phyloP scores from a whole-genome alignment of 345 rosid genomes.

The Populus euphratica region DNA sequence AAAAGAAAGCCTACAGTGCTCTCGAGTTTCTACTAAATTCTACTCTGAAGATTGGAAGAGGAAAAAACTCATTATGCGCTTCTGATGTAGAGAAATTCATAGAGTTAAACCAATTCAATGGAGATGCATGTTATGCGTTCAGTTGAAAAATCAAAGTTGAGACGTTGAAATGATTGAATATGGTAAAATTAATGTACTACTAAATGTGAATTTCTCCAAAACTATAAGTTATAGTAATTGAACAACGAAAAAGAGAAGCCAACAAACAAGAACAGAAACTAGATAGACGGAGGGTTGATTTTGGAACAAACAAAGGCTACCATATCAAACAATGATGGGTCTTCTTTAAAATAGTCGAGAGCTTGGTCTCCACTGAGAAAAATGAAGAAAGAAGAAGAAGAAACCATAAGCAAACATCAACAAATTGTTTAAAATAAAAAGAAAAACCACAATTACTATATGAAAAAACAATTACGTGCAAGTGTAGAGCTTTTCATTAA shows the following conservation, averaged over 20 bases:
- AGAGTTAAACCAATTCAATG: too few species aligned
- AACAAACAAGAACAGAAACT: not conserved
- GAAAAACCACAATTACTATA: not conserved
- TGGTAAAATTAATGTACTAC: too few species aligned
- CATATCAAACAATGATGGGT: constrained; percentile 76
- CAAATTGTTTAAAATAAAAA: not conserved
- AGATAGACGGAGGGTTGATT: not conserved
- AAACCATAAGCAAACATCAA: not conserved
- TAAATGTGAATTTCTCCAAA: too few species aligned
- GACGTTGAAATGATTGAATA: too few species aligned
- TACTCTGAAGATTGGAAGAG: too few species aligned
- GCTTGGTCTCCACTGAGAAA: constrained; percentile 79
- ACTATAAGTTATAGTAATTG: not conserved
- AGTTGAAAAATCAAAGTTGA: too few species aligned
- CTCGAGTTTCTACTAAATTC: too few species aligned
- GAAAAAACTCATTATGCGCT: too few species aligned
- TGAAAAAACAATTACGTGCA: constrained; percentile 57
- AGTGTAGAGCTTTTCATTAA: constrained; percentile 89
- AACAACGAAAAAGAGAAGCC: not conserved
- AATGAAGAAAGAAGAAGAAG: not conserved
- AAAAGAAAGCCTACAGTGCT: too few species aligned
- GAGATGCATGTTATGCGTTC: too few species aligned
- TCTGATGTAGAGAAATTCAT: too few species aligned
- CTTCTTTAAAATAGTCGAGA: constrained; percentile 62
- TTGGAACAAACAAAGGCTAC: constrained; percentile 31